These are phyloP conservation scores for Clarireedia hainanense DNA, from an alignment of 2,329 filamentous ascomycete genomes.

Conservation along the genomic window DNA sequence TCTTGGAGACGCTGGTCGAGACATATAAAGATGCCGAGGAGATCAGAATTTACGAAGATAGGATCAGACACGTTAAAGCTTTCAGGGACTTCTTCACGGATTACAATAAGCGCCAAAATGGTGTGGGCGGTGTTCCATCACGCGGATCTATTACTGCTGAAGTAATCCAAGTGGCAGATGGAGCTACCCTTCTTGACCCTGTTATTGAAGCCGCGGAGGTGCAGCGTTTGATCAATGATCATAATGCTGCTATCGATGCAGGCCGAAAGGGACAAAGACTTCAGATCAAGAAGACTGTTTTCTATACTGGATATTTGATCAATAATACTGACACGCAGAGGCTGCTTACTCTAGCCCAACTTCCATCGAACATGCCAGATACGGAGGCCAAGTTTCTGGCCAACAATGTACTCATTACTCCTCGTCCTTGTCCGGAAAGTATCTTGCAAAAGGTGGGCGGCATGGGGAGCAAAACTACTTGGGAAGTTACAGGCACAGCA, in stretches of 20 bases:
- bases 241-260: constrained; percentile 56
- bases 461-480: constrained; percentile 73
- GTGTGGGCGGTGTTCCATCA: constrained; percentile 41
- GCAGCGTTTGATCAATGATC: constrained; percentile 80
- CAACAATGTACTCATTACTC: constrained; percentile 86
- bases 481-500: constrained; percentile 73
- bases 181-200: constrained; percentile 65
- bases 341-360: constrained; percentile 60
- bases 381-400: constrained; percentile 73
- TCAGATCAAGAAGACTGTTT: constrained; percentile 76
- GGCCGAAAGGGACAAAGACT: constrained; percentile 40
- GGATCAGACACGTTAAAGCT: constrained; percentile 60
- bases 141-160: constrained; percentile 65
- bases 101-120: constrained; percentile 56
- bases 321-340: constrained; percentile 61
- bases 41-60: constrained; percentile 66
- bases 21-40: constrained; percentile 81
- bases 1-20: constrained; percentile 72
- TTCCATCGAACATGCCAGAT: constrained; percentile 54
- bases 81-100: constrained; percentile 79
- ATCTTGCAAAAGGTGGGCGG: constrained; percentile 81
- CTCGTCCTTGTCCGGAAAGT: constrained; percentile 61
- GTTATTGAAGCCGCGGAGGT: constrained; percentile 74
- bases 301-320: constrained; percentile 90
- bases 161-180: constrained; percentile 79